Evolutionary conservation across 768 basidiomycete genomes (phyloP), one percentile per base, ranked within the genome.

Genomic region (Tremella mesenterica): DNA sequence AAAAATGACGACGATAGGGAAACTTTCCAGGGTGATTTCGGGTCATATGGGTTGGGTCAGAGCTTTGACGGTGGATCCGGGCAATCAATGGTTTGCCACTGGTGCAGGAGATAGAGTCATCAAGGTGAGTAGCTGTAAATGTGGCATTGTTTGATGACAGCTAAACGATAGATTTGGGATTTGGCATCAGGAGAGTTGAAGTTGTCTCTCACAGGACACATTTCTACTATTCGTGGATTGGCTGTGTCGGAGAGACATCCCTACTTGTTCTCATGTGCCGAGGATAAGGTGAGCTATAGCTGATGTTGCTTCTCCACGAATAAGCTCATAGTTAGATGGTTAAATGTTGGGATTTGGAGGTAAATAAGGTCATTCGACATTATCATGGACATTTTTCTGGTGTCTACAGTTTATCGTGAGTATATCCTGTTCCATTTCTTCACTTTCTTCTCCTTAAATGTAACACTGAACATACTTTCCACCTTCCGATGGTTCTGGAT

Each of bases 41-140:
- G 95, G 95, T 0, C 93, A 99, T 75, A 74, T 99, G 56, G 95
- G 95, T 9, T 99, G 95, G 95, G 93, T 99, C 14, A 82, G 95
- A 52, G 85, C 86, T 65, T 86, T 88, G 14, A 90, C 95, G 2
- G 90, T 99, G 31, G 95, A 97, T 74, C 93, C 93, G 9, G 95
- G 91, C 9, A 99, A 99, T 76, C 76, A 92, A 69, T 99, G 95
- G 95, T 97, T 99, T 60, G 95, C 88, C 1, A 91, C 91, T 0
- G 95, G 95, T 54, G 95, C 95, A 0, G 95, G 95, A 2, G 95
- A 97, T 74, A 82, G 95, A 21, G 92, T 99, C 29, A 86, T 99
- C 70, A 97, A 99, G 65, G 74, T 73, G 27, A 26, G 59, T 57
- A n/a, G 9, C 36, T 30, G 10, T 27, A 47, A 26, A 45, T 29